Evolutionary conservation across 805 yeast species (phyloP), one percentile per base, ranked within the genome.

Genomic region (Candida quercuum): DNA sequence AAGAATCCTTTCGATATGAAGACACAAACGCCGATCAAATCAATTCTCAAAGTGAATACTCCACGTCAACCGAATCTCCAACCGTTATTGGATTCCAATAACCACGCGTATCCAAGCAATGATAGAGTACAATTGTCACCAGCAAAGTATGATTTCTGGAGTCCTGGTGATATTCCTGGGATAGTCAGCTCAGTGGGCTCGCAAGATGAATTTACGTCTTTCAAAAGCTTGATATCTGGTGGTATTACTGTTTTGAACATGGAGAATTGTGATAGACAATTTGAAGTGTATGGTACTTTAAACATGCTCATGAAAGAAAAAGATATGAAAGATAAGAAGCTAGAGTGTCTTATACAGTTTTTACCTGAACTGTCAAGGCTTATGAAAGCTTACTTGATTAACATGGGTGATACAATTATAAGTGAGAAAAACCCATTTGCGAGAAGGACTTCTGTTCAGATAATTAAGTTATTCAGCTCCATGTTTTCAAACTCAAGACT

Each of bases 231-330:
- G 17, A 10, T 54, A 10, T 18, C 33, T 4, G 59, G 59, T 28
- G 59, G 57, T 2, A 5, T 53, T 8, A 12, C 21, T 0, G 47
- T 53, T 4, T 34, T 54, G 8, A 18, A 39, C 5, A 18, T 29
- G 1, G 17, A 16, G 0, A 20, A 41, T 8, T 49, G 56, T 27
- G 28, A 42, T 15, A 42, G 43, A 13, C 45, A 42, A 26, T 54
- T 53, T 41, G 59, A 54, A 36, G 45, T 54, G 5, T 54, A 54
- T 37, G 56, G 57, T 2, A 40, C 54, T 0, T 40, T 51, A 25
- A 46, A 45, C 28, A 17, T 42, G 2, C 28, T 54, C 1, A 16
- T 54, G 5, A 54, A 50, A 26, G 54, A 53, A 4, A 54, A 50
- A 26, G 54, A 53, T 13, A 22, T 51, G 5, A 38, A 38, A 6